Percentiles rank a stretch among this genome's conserved stretches.
Evolutionary conservation across 2,329 filamentous ascomycete species (phyloP).

Genomic region (Curvularia sp.): DNA sequence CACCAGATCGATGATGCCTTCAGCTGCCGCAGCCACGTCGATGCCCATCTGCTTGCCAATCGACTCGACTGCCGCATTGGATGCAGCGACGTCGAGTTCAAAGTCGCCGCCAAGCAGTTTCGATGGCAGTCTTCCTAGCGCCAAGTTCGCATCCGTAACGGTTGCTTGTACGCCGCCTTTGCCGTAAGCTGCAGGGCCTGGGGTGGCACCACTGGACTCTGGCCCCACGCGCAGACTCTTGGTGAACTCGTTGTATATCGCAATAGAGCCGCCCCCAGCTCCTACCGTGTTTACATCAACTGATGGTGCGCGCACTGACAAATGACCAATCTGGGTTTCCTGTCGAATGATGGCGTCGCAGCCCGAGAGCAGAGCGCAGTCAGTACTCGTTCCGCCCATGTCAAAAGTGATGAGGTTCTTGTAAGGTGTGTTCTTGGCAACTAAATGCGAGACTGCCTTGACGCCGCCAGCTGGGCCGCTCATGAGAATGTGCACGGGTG

Average conservation of each 20-base stretch:
- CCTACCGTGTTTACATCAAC: slow-evolving; percentile 60
- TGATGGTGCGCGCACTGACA: slow-evolving; percentile 57
- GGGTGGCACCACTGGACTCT: slow-evolving; percentile 58
- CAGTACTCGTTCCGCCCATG: slow-evolving; percentile 61
- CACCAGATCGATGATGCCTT: slow-evolving; percentile 59
- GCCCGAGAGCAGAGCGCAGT: slow-evolving; percentile 57
- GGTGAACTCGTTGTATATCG: slow-evolving; percentile 57
- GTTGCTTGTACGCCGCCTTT: slow-evolving; percentile 57
- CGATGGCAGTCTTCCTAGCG: slow-evolving; percentile 58
- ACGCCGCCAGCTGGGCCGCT: slow-evolving; percentile 61
- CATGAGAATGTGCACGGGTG: slow-evolving; percentile 60
- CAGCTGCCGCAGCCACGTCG: slow-evolving; percentile 53
- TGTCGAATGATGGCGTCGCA: slow-evolving; percentile 55
- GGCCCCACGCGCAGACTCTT: slow-evolving; percentile 60
- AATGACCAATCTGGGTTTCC: slow-evolving; percentile 55
- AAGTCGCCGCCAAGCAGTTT: slow-evolving; percentile 58
- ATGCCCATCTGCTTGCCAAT: slow-evolving; percentile 59
- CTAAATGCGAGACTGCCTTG: slow-evolving; percentile 57
- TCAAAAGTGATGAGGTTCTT: slow-evolving; percentile 60
- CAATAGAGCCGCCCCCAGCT: slow-evolving; percentile 60
- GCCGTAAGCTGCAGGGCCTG: slow-evolving; percentile 60
- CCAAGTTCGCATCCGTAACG: slow-evolving; percentile 60
- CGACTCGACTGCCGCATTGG: slow-evolving; percentile 52
- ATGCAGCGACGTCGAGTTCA: slow-evolving; percentile 54
- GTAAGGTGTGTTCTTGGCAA: slow-evolving; percentile 56